These are phyloP conservation scores for Penicillium thymicola DNA, from an alignment of 2,329 filamentous ascomycete species.

Conservation along the genomic window DNA sequence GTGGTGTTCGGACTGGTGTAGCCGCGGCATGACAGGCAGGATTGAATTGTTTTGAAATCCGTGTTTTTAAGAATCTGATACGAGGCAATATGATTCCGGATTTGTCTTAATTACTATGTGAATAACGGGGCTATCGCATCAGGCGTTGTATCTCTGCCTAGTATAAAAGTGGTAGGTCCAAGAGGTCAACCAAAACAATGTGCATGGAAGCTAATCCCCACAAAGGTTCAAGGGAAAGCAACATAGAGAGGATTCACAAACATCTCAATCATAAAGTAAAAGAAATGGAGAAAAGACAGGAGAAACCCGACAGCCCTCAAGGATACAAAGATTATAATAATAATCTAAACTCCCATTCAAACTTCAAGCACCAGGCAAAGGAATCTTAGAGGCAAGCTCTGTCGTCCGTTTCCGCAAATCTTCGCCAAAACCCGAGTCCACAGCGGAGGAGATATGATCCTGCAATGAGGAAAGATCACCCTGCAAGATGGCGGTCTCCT, in stretches of 20 bases:
- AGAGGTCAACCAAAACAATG: neutral
- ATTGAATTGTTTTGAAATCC: conserved; percentile 17
- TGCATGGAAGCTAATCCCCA: neutral
- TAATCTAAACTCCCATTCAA: neutral
- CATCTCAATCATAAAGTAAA: neutral
- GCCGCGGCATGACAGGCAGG: conserved; percentile 19
- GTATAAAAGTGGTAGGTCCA: neutral
- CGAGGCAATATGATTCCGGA: conserved; percentile 7
- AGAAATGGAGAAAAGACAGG: neutral
- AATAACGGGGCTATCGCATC: neutral
- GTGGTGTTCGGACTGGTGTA: conserved; percentile 22
- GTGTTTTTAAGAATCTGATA: conserved; percentile 1
- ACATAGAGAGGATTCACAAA: neutral
- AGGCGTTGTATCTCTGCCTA: neutral
- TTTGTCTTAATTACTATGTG: neutral
- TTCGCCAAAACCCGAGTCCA: conserved; percentile 80
- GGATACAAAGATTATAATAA: neutral
- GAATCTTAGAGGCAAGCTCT: conserved; percentile 16
- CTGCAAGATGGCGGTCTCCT: conserved; percentile 29
- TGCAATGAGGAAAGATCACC: conserved; percentile 21
- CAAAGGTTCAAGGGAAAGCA: neutral
- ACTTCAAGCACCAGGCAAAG: conserved; percentile 13
- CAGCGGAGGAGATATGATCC: conserved; percentile 23
- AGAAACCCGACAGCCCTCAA: neutral
- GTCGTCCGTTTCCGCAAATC: conserved; percentile 59